These are phyloP conservation scores for Suillus placidus DNA, from an alignment of 768 basidiomycete genomes.

Conservation along the genomic window DNA sequence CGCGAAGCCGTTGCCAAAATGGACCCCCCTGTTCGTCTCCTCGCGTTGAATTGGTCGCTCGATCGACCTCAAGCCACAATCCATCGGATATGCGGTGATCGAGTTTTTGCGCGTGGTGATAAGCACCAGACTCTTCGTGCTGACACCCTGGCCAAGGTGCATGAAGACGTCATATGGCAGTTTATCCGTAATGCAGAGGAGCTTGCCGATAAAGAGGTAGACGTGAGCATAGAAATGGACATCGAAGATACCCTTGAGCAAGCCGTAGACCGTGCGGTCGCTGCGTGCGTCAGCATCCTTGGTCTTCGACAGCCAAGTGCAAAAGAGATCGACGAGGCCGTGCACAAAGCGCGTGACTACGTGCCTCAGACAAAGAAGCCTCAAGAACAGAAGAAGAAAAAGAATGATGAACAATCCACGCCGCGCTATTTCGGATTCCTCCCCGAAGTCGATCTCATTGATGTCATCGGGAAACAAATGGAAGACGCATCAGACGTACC, in stretches of 20 bases:
- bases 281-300: background rate
- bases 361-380: background rate
- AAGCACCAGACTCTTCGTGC: conserved; percentile 85
- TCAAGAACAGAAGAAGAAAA: background rate
- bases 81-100: conserved; percentile 77
- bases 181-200: conserved; percentile 71
- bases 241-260: conserved; percentile 43
- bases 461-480: background rate
- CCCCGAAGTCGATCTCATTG: background rate
- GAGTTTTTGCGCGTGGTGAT: conserved; percentile 73
- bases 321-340: background rate
- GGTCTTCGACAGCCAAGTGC: background rate
- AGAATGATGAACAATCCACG: background rate
- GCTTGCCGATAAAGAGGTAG: conserved; percentile 64
- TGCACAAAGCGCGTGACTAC: background rate
- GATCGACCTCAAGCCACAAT: conserved; percentile 34
- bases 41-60: background rate
- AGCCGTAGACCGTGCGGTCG: background rate
- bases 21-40: conserved; percentile 34
- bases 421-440: background rate
- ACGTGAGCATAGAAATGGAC: conserved; percentile 69
- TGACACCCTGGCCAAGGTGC: conserved; percentile 48
- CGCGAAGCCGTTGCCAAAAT: conserved; percentile 51
- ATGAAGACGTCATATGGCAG: conserved; percentile 82
- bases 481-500: background rate